Base-by-base conservation (phyloP, 495 filamentous ascomycete species). In the Aspergillus nanangensis region DNA sequence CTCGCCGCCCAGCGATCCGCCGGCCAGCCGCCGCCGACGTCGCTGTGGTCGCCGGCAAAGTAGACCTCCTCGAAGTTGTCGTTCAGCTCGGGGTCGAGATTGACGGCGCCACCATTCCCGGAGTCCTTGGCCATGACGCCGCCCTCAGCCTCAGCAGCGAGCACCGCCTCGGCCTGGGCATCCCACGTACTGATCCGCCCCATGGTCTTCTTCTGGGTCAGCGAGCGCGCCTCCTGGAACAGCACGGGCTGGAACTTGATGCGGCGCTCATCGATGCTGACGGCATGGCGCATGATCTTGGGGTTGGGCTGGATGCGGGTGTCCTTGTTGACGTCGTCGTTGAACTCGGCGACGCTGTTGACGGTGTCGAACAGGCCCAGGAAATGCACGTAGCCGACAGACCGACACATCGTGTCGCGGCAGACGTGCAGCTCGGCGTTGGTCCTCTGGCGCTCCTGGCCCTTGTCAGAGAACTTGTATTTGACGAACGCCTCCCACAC, bases 21-120 rank as follows among this genome's bases (percentile, higher is more conserved):
- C 39, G 81, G 77, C 88, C 88, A 92, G 0, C 88, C 88, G n/a
- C 88, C 88, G 1, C 88, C 88, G 18, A 92, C 77, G 52, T 92
- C 88, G 8, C 76, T 86, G 51, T 92, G 88, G 23, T 81, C 80
- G 10, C 87, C 87, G 0, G 84, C 69, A 52, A 91, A 92, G 81
- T 86, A 92, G 4, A 90, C 75, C 47, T 80, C 80, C 29, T 75
- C 62, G 4, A 75, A 64, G 22, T 55, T 53, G 22, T 36, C 33
- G 9, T 52, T 38, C 31, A 38, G 34, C 27, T 0, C 20, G 17
- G 25, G 27, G 19, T 29, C 25, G 7, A 29, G 11, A 29, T 29
- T 5, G 7, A 11, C 25, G 25, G 25, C 7, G 25, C 25, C n/a
- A n/a, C n/a, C 25, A 29, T 29, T 29, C 25, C 7, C 25, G 7